Percentiles rank a stretch among this genome's conserved stretches.
These are phyloP conservation scores for Melastoma candidum DNA, from an alignment of 441 rosid genomes.

Conservation along the genomic window DNA sequence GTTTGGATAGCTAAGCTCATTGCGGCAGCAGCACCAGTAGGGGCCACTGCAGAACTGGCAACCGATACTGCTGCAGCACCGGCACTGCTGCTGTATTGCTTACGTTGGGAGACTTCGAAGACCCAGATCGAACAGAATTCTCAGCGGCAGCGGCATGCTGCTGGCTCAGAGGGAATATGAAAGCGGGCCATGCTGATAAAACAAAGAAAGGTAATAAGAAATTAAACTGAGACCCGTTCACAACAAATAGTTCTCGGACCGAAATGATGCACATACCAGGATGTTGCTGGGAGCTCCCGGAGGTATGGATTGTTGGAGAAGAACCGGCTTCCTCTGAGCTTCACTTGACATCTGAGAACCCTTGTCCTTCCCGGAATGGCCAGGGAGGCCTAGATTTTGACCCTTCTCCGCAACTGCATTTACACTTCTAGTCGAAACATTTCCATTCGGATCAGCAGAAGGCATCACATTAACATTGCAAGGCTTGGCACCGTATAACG, in stretches of 20 bases:
- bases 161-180: conserved; percentile 82
- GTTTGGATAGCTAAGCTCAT: conserved; percentile 80
- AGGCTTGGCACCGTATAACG: conserved; percentile 73
- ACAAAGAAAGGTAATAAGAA: conserved; percentile 3
- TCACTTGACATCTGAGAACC: conserved; percentile 44
- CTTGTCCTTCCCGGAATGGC: conserved; percentile 44
- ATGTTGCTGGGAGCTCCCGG: conserved; percentile 69
- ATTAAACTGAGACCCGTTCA: neutral
- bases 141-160: conserved; percentile 46
- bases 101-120: conserved; percentile 30
- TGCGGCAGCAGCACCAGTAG: conserved; percentile 57
- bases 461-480: conserved; percentile 67
- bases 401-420: conserved; percentile 46
- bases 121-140: conserved; percentile 55
- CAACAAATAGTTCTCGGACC: neutral
- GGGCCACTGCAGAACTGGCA: conserved; percentile 39
- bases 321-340: conserved; percentile 63
- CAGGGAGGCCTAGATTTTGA: conserved; percentile 37
- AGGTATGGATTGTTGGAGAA: conserved; percentile 77
- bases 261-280: conserved; percentile 37
- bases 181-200: conserved; percentile 66
- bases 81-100: conserved; percentile 22
- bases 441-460: conserved; percentile 58
- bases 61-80: too few relatives aligned
- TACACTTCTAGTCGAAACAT: conserved; percentile 34